Conservation (phyloP, 345 rosid genomes). For the Eucalyptus globulus region DNA sequence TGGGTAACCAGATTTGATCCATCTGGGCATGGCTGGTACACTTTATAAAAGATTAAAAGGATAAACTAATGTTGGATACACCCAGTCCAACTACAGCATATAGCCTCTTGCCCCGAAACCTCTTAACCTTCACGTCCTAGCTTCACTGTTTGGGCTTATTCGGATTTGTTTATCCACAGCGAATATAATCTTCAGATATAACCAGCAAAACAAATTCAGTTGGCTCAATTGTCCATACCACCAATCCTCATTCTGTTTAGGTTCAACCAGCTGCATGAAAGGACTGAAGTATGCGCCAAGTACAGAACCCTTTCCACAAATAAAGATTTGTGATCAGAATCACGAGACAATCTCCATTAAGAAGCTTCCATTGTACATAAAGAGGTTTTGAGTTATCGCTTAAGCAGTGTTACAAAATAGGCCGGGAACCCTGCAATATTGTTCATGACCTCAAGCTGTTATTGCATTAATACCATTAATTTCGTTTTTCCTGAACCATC, state of each 20-base stretch:
- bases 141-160: neutral
- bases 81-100: neutral
- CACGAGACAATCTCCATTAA: neutral
- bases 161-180: neutral
- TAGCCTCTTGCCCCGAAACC: neutral
- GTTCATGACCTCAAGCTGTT: neutral
- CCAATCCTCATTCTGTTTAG: neutral
- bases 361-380: neutral
- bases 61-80: neutral
- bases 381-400: neutral
- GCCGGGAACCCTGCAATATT: neutral
- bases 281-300: neutral
- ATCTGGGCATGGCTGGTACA: neutral
- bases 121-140: neutral
- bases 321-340: neutral
- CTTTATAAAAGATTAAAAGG: neutral
- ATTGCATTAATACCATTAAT: neutral
- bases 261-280: neutral
- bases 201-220: neutral
- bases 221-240: neutral
- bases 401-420: neutral
- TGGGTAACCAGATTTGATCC: neutral
- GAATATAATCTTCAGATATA: neutral
- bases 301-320: neutral
- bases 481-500: neutral